Evolutionary conservation across 192 early-diverging fungal genomes (phyloP).

Genomic region (Chytriomyces sp.): DNA sequence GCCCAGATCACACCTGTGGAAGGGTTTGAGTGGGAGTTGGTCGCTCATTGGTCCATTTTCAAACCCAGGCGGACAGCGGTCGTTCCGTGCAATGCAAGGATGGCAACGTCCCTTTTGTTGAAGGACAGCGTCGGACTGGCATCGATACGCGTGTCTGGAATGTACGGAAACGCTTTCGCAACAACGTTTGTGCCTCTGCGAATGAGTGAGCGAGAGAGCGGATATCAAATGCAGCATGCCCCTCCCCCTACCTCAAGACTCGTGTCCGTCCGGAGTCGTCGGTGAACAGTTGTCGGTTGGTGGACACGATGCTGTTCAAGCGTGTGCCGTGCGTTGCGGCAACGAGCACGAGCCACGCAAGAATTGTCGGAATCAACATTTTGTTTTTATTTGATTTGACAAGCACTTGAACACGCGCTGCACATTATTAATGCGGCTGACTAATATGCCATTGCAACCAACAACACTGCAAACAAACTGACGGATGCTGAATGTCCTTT

Average conservation of each 20-base stretch:
- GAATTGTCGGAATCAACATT: not conserved
- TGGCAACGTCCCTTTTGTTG: constrained; percentile 20
- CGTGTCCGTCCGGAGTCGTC: constrained; percentile 34
- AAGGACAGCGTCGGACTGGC: constrained; percentile 16
- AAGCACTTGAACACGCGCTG: not conserved
- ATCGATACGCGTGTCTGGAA: constrained; percentile 7
- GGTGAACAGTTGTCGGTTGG: constrained; percentile 17
- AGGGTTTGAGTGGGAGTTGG: not conserved
- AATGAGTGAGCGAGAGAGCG: not conserved
- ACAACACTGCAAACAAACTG: not conserved
- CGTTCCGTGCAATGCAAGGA: constrained; percentile 7
- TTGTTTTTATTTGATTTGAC: not conserved
- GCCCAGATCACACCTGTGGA: constrained; percentile 52
- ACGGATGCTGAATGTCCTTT: not conserved
- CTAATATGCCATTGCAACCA: not conserved
- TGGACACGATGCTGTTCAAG: constrained; percentile 24
- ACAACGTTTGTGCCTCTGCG: constrained; percentile 26
- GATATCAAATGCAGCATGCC: not conserved
- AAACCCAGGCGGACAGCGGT: constrained; percentile 27
- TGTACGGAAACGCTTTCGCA: constrained; percentile 14
- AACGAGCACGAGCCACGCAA: not conserved
- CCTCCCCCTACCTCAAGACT: constrained; percentile 28
- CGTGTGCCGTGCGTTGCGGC: not conserved
- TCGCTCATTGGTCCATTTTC: not conserved
- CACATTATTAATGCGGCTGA: not conserved